Conservation (phyloP, 495 filamentous ascomycete genomes). For the Podospora pseudoanserina region DNA sequence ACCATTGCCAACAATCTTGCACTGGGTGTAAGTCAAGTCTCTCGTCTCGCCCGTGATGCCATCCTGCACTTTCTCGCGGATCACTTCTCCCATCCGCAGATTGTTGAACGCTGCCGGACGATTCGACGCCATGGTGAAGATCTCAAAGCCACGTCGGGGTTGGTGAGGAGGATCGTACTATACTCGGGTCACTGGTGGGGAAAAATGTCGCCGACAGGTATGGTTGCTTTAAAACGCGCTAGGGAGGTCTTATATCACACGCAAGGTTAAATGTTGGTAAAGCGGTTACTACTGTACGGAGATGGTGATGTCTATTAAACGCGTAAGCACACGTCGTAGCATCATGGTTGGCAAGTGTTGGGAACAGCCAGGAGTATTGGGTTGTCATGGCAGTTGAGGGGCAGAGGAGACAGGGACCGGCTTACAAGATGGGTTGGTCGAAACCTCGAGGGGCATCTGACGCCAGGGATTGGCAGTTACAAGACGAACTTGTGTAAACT, state of each 20-base stretch:
- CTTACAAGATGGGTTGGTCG: neutral
- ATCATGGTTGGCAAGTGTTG: neutral
- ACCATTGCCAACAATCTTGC: conserved; percentile 99
- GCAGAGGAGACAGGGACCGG: neutral
- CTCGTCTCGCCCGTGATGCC: conserved; percentile 91
- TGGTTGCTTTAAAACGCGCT: neutral
- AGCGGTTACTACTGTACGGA: neutral
- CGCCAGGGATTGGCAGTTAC: conserved; percentile 1
- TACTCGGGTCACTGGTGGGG: neutral
- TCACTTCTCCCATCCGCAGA: conserved; percentile 70
- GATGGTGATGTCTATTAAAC: neutral
- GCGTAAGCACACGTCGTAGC: neutral
- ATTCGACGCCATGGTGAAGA: conserved; percentile 46
- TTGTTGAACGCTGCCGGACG: conserved; percentile 52
- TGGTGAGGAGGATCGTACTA: conserved; percentile 19
- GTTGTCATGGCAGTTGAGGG: neutral
- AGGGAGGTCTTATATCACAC: neutral
- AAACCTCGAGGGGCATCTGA: conserved; percentile 4
- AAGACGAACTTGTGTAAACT: conserved; percentile 2
- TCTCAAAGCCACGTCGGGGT: conserved; percentile 29
- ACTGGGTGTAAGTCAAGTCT: conserved; percentile 97
- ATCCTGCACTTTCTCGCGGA: conserved; percentile 98
- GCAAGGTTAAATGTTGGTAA: neutral
- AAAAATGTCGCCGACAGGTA: neutral
- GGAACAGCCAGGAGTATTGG: neutral